Conservation (phyloP, 2,329 filamentous ascomycete genomes). For the Ophiosphaerella herpotricha region DNA sequence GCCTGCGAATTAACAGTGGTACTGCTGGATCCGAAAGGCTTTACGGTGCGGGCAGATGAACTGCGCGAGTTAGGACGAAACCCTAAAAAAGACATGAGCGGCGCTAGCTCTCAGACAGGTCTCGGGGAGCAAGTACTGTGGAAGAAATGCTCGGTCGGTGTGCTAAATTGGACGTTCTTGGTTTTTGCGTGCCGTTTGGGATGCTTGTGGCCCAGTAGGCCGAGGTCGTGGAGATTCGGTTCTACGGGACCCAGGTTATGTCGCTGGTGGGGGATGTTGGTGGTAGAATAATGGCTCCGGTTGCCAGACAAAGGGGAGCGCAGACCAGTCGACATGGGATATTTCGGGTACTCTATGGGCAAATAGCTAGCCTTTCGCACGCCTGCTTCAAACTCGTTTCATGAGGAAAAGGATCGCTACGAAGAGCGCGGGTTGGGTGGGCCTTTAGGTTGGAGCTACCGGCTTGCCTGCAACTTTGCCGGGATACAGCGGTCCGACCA, state of each 20-base stretch:
- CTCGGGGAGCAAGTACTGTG: conserved; percentile 40
- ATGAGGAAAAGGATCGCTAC: conserved; percentile 36
- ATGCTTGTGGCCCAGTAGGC: conserved; percentile 32
- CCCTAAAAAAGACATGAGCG: conserved; percentile 49
- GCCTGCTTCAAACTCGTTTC: conserved; percentile 47
- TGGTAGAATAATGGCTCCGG: conserved; percentile 22
- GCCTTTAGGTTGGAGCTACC: conserved; percentile 34
- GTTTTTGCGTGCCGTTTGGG: conserved; percentile 23
- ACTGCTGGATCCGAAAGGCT: conserved; percentile 28
- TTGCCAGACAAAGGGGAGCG: conserved; percentile 37
- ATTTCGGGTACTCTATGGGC: conserved; percentile 23
- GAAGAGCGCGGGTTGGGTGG: conserved; percentile 28
- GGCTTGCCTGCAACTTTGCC: conserved; percentile 25
- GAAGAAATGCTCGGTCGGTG: conserved; percentile 27
- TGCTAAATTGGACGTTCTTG: conserved; percentile 39
- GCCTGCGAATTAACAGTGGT: conserved; percentile 31
- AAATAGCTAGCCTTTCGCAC: conserved; percentile 35
- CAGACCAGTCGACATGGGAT: conserved; percentile 45
- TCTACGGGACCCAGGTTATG: conserved; percentile 28
- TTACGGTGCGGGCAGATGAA: conserved; percentile 26
- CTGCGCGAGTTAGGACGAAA: conserved; percentile 45
- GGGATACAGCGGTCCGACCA: conserved; percentile 27
- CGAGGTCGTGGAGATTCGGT: conserved; percentile 42
- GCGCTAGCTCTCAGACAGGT: conserved; percentile 43
- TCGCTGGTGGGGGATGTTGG: conserved; percentile 24